phyloP scores from a whole-genome alignment of 768 basidiomycete genomes.

The Suillus spraguei region DNA sequence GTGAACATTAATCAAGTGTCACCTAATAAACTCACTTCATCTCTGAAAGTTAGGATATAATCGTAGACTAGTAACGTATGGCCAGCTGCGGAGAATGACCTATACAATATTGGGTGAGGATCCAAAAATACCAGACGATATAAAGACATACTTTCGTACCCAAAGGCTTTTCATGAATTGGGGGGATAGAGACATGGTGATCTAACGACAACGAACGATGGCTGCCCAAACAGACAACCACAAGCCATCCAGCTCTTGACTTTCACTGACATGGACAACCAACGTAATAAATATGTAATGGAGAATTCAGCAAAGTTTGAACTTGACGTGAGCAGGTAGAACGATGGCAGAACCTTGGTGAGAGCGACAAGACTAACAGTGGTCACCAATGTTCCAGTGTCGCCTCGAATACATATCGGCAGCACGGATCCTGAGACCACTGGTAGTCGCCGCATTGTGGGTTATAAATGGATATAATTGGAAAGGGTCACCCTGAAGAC shows the following conservation, averaged over 20 bases:
- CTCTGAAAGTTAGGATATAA: conserved; percentile 17
- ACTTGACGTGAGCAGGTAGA: neutral
- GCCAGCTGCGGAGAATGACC: conserved; percentile 14
- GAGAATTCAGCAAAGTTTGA: neutral
- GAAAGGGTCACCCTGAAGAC: neutral
- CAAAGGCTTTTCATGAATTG: conserved; percentile 8
- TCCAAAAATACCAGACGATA: neutral
- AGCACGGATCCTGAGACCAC: neutral
- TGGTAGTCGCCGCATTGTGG: neutral
- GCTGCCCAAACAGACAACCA: neutral
- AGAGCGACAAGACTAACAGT: neutral
- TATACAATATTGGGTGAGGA: conserved; percentile 5
- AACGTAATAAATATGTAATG: neutral
- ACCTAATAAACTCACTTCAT: conserved; percentile 16
- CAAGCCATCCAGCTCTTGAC: neutral
- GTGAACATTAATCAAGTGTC: neutral
- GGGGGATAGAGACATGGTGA: conserved; percentile 5
- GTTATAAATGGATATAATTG: neutral
- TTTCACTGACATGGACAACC: neutral
- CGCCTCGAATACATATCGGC: neutral
- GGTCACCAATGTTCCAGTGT: neutral
- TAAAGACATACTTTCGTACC: conserved; percentile 11
- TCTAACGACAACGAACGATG: neutral
- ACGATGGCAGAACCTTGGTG: neutral
- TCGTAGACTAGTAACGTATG: conserved; percentile 20